Conservation (phyloP, 2,329 filamentous ascomycete genomes). For the Calonectria hawksworthii region DNA sequence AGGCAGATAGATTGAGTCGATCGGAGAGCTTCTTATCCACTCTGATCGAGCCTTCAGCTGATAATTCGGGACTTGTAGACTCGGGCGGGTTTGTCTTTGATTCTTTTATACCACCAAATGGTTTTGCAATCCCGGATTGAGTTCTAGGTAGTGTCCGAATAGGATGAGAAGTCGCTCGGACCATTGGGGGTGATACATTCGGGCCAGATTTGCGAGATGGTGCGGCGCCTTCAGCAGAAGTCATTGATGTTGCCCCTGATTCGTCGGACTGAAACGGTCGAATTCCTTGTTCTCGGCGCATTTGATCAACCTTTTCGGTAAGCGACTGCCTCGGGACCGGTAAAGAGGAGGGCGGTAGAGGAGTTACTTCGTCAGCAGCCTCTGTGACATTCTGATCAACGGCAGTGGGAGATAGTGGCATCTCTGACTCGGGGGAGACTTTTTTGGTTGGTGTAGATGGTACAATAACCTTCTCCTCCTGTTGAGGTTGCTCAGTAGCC, state of each 20-base stretch:
- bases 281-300: conserved; percentile 62
- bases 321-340: conserved; percentile 46
- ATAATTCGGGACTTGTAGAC: conserved; percentile 36
- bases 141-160: conserved; percentile 60
- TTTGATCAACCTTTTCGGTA: conserved; percentile 64
- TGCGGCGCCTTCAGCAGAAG: conserved; percentile 52
- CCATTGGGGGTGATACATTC: conserved; percentile 65
- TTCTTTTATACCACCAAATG: conserved; percentile 53
- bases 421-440: conserved; percentile 31
- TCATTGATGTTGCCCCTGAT: conserved; percentile 42
- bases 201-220: conserved; percentile 61
- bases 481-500: conserved; percentile 22
- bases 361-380: conserved; percentile 19
- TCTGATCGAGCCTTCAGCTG: conserved; percentile 58
- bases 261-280: conserved; percentile 51
- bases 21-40: conserved; percentile 84
- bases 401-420: conserved; percentile 40
- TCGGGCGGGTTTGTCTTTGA: conserved; percentile 46
- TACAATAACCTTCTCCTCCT: conserved; percentile 18
- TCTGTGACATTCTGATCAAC: conserved; percentile 27
- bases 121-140: conserved; percentile 61
- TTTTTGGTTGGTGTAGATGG: conserved; percentile 19
- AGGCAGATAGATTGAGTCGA: conserved; percentile 74
- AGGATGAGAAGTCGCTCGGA: conserved; percentile 68
- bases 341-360: conserved; percentile 26